phyloP scores from a whole-genome alignment of 371 early-diverging fungal species.

The Mucor racemosus region DNA sequence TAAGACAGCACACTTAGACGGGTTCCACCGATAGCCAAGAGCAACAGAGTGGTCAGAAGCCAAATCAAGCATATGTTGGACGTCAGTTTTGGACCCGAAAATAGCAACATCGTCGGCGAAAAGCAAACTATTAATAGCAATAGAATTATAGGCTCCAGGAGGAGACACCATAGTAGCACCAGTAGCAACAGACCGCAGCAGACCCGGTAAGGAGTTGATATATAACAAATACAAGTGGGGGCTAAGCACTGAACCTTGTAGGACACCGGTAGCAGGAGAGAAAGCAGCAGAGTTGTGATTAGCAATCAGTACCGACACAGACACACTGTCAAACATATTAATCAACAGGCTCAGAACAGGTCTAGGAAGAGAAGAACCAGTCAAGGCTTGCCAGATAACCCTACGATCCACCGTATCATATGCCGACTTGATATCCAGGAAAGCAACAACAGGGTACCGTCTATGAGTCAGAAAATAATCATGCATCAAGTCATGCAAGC shows the following conservation, averaged over 20 bases:
- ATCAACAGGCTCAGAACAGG: too few species aligned
- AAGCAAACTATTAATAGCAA: too few species aligned
- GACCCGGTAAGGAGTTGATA: conserved; percentile 26
- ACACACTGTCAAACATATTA: too few species aligned
- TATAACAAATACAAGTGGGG: conserved; percentile 20
- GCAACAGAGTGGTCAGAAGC: conserved; percentile 21
- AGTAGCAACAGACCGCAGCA: too few species aligned
- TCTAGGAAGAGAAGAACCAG: conserved; percentile 9
- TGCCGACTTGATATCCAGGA: conserved; percentile 27
- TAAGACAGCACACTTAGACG: conserved; percentile 31
- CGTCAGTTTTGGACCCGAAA: too few species aligned
- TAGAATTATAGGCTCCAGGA: too few species aligned
- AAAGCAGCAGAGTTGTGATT: too few species aligned
- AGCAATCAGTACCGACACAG: too few species aligned
- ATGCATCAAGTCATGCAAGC: conserved; percentile 3
- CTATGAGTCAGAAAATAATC: not conserved
- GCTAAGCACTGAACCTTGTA: too few species aligned
- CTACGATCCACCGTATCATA: conserved; percentile 27
- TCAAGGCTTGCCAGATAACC: conserved; percentile 17
- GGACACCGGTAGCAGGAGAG: too few species aligned
- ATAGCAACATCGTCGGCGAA: conserved; percentile 8
- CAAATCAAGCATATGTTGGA: too few species aligned
- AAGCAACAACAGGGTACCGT: conserved; percentile 9
- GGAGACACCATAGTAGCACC: too few species aligned
- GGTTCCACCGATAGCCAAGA: conserved; percentile 33